Evolutionary conservation across 2,329 filamentous ascomycete genomes (phyloP), one percentile per base, ranked within the genome.

Genomic region (Laburnicola sp.): DNA sequence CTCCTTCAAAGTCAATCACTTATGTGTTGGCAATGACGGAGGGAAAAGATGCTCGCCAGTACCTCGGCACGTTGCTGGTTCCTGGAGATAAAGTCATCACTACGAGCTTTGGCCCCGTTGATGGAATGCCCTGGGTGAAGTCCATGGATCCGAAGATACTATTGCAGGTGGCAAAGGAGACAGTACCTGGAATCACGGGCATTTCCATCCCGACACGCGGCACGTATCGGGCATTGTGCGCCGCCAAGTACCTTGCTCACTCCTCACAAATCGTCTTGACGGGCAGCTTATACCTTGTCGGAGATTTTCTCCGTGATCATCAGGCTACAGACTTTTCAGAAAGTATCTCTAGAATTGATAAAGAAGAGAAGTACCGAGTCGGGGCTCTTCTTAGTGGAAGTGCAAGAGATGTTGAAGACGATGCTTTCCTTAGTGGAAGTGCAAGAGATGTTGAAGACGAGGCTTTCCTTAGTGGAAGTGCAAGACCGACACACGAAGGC

Each of bases 51-150:
- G 71, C 89, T 11, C 73, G 78, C 7, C 79, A 82, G 5, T 86
- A 96, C 39, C 80, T 97, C n/a, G 74, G 78, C 10, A 77, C 79
- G 1, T 75, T 97, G 1, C 71, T 97, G 9, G 78, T 76, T 27
- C 76, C 82, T 0, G 82, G 83, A 1, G 94, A 97, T 69, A 83
- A 78, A 40, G 81, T 96, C 41, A 82, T 87, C 3, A 87, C 89
- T 35, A 87, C 92, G 2, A 81, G 86, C 32, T 99, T 96, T 64
- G 86, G 86, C 0, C 79, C 85, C 1, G 89, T 95, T 0, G 89
- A 91, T 63, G 89, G 89, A 3, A 96, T 96, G 91, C 90, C 91
- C 1, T 96, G 90, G 90, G 87, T 94, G 3, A 81, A 80, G 59
- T 75, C 89, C 1, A 84, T 84, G 65, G 75, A 80, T 9, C 76